Evolutionary conservation across 257 asterid genomes (phyloP).

Genomic region (Penstemon eatonii): DNA sequence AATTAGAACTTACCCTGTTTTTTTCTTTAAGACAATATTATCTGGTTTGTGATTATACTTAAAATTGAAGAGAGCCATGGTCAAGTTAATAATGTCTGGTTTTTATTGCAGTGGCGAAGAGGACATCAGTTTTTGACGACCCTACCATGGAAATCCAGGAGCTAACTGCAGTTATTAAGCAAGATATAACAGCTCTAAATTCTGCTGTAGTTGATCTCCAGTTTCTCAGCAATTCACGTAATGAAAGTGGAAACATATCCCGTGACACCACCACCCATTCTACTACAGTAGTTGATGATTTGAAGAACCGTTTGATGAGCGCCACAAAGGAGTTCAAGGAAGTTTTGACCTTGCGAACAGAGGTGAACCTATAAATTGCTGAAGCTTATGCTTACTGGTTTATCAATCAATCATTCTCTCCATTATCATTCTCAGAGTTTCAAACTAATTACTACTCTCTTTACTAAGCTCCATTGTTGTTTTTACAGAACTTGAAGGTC

Average conservation of each 20-base stretch:
- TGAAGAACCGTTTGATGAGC: conserved; percentile 88
- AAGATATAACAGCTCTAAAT: conserved; percentile 89
- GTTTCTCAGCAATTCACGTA: conserved; percentile 62
- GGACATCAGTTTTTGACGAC: conserved; percentile 86
- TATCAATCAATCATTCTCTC: conserved; percentile 1
- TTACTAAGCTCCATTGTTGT: neutral
- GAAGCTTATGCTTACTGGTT: neutral
- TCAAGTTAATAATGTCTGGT: conserved; percentile 14
- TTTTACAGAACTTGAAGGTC: conserved; percentile 74
- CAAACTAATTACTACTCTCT: conserved; percentile 5
- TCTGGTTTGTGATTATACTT: neutral
- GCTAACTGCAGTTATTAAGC: conserved; percentile 87
- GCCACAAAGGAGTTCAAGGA: conserved; percentile 93
- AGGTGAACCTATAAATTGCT: conserved; percentile 51
- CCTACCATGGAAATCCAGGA: conserved; percentile 96
- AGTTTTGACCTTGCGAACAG: conserved; percentile 90
- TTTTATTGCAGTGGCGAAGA: conserved; percentile 77
- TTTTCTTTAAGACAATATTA: neutral
- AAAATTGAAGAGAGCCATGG: conserved; percentile 11
- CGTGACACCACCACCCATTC: conserved; percentile 83
- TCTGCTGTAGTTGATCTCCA: conserved; percentile 91
- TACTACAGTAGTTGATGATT: conserved; percentile 86
- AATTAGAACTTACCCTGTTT: neutral
- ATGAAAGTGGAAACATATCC: conserved; percentile 56
- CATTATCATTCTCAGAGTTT: neutral